Base-by-base conservation (phyloP, 1,284 basidiomycete species). In the Cutaneotrichosporon spelunceum region DNA sequence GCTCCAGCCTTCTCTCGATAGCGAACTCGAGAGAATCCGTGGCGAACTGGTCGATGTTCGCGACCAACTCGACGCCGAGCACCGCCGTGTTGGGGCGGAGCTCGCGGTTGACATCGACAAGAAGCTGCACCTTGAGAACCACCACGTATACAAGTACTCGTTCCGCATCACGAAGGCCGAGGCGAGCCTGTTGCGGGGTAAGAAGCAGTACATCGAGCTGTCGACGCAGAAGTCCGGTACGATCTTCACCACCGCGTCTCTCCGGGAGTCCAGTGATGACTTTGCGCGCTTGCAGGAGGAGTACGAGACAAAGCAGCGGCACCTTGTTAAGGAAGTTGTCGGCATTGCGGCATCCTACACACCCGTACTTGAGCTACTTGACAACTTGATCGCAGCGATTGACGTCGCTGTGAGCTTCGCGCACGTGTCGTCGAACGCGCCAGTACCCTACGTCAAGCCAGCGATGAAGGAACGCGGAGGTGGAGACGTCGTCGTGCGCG, bases 111-210 rank as follows among this genome's bases (percentile, higher is more conserved):
- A 95, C 36, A 84, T 92, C 1, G 91, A 96, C 74, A 96, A 97
- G 81, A 98, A 98, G 80, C 81, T 99, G 21, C 94, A 98, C 78
- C 82, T 99, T 34, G 96, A 99, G 80, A 95, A 96, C 72, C 91
- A 90, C 64, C 84, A 85, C 61, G 85, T 87, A 5, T 93, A 97
- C 74, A 94, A 94, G 4, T 96, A 98, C 75, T 94, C 91, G 71
- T 90, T 99, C 80, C 83, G 96, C 24, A 79, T 99, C 42, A 96
- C 93, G 8, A 96, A 96, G 77, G 90, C 86, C 61, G 94, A 97
- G 67, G 88, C 90, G 0, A 87, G 89, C 71, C 81, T 80, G n/a
- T 83, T 96, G 53, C 80, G 85, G 7, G 82, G 83, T 63, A 86
- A 85, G 65, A 87, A 86, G 66, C 84, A 83, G 55, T 99, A 92